phyloP scores from a whole-genome alignment of 106 monocot genomes.

The Apostasia ramifera region DNA sequence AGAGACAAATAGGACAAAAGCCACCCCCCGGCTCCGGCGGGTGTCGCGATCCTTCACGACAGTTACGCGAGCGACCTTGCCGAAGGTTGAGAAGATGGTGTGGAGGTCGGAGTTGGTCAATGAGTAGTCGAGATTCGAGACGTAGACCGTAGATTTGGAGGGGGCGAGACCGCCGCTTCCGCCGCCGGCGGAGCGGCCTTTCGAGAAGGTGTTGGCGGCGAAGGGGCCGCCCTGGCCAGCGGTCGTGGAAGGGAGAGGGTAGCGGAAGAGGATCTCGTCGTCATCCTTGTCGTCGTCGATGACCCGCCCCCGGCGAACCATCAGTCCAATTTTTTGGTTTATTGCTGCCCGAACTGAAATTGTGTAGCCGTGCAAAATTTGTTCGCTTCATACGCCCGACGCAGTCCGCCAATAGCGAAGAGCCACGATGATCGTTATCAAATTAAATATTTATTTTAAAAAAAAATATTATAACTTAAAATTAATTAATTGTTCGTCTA shows the following conservation, averaged over 20 bases:
- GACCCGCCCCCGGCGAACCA: conserved; percentile 27
- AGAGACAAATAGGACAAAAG: conserved; percentile 94
- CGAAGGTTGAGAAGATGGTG: conserved; percentile 97
- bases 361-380: too few species aligned
- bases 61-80: conserved; percentile 89
- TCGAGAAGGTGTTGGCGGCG: neutral
- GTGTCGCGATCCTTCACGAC: conserved; percentile 71
- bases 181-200: conserved; percentile 11
- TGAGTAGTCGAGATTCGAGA: conserved; percentile 77
- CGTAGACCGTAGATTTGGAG: conserved; percentile 92
- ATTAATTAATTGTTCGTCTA: too few species aligned
- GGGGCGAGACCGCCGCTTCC: conserved; percentile 87
- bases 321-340: neutral
- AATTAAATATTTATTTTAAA: too few species aligned
- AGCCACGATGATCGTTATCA: too few species aligned
- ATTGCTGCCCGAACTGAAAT: too few species aligned
- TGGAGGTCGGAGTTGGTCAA: conserved; percentile 98
- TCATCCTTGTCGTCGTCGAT: conserved; percentile 58
- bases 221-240: conserved; percentile 3
- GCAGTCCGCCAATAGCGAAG: too few species aligned
- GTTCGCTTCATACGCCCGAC: too few species aligned
- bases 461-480: too few species aligned
- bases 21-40: conserved; percentile 79
- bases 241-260: conserved; percentile 43
- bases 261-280: conserved; percentile 64